Evolutionary conservation across 768 basidiomycete genomes (phyloP).

Genomic region (Amanita pseudoporphyria): DNA sequence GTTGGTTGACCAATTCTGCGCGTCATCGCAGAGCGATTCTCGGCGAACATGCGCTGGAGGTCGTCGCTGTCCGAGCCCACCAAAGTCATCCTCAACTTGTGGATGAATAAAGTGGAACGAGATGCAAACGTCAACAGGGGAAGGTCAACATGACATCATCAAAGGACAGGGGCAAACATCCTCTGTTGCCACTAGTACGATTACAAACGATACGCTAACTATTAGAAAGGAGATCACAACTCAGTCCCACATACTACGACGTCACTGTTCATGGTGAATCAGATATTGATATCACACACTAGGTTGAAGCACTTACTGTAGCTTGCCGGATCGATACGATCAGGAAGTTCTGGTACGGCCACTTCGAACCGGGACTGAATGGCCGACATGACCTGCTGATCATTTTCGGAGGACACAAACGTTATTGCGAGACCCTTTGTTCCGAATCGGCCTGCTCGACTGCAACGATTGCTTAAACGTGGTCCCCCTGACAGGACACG

Average conservation of each 20-base stretch:
- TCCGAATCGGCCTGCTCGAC: conserved; percentile 98
- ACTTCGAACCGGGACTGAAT: conserved; percentile 98
- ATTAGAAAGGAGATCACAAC: conserved; percentile 7
- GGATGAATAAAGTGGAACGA: neutral
- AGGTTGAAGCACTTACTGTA: conserved; percentile 58
- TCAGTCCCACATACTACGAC: conserved; percentile 26
- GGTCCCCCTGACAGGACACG: neutral
- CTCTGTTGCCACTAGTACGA: conserved; percentile 11
- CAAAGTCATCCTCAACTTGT: too few relatives aligned
- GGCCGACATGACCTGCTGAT: conserved; percentile 88
- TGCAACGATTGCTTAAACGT: conserved; percentile 15
- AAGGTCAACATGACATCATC: neutral
- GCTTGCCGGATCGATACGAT: conserved; percentile 86
- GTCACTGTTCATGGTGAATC: conserved; percentile 28
- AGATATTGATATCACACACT: neutral
- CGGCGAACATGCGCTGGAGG: neutral
- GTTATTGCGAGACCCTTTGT: conserved; percentile 99
- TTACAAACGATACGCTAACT: conserved; percentile 14
- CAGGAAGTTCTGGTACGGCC: conserved; percentile 90
- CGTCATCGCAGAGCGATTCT: conserved; percentile 27
- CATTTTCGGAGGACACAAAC: conserved; percentile 86
- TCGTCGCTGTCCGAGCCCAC: too few relatives aligned
- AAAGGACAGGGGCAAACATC: neutral
- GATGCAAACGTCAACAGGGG: neutral
- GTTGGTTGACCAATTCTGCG: conserved; percentile 50